Conservation (phyloP, 208 protist species). For the Acanthamoeba rhysodes region DNA sequence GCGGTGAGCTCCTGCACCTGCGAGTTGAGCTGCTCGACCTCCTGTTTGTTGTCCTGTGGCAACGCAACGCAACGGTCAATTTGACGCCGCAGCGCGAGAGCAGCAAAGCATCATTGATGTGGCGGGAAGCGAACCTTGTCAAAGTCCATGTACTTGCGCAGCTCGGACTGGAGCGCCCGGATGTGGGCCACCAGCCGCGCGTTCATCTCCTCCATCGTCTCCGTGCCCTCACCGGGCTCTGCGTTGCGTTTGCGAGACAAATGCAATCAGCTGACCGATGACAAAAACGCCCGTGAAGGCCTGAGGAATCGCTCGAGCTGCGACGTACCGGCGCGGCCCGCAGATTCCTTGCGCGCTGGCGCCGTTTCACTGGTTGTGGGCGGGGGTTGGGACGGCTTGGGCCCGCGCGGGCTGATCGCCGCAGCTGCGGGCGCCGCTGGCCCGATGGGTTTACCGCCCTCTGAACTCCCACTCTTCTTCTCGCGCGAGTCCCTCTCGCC, state of each 20-base stretch:
- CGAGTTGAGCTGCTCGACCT: neutral
- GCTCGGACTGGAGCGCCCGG: slow-evolving; percentile 18
- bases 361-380: neutral
- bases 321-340: too few relatives aligned
- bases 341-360: neutral
- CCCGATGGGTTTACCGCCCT: neutral
- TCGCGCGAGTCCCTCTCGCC: neutral
- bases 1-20: neutral
- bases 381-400: neutral
- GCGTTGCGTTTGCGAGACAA: neutral
- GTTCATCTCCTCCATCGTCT: slow-evolving; percentile 56
- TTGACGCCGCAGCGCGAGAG: neutral
- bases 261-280: neutral
- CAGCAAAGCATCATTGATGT: neutral
- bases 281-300: neutral
- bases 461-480: neutral
- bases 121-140: neutral
- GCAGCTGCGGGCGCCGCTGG: too few relatives aligned
- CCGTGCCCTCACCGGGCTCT: neutral
- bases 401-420: neutral
- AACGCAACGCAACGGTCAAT: neutral
- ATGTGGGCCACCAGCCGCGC: slow-evolving; percentile 7
- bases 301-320: neutral
- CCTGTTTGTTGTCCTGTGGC: neutral
- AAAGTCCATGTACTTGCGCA: slow-evolving; percentile 64